phyloP scores from a whole-genome alignment of 2,329 filamentous ascomycete genomes.

The Ophiocordyceps robertsii region DNA sequence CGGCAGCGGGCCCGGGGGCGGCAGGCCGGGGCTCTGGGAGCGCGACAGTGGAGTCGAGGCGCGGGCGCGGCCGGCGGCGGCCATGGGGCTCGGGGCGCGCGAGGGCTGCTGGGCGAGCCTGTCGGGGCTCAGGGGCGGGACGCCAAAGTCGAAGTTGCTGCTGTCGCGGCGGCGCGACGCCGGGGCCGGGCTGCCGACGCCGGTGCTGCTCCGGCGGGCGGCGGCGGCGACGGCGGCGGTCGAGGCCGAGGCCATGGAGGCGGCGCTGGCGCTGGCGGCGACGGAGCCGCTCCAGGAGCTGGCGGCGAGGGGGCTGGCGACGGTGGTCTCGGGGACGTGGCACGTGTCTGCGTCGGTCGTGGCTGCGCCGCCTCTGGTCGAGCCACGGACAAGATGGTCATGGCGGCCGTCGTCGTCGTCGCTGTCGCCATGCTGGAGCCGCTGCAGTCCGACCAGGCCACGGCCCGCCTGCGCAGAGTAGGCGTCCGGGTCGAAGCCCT shows the following conservation, averaged over 20 bases:
- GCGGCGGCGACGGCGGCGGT: constrained; percentile 2
- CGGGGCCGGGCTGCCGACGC: constrained; percentile 4
- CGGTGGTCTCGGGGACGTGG: constrained; percentile 6
- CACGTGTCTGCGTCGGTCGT: constrained; percentile 5
- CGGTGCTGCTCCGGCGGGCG: not conserved
- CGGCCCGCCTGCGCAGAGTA: too few relatives aligned
- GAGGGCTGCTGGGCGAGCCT: not conserved
- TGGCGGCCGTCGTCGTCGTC: constrained; percentile 14
- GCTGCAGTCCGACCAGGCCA: too few relatives aligned
- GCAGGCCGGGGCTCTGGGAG: constrained; percentile 2
- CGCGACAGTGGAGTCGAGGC: not conserved
- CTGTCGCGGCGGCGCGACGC: not conserved
- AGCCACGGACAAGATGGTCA: constrained; percentile 24
- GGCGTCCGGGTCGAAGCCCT: constrained; percentile 27
- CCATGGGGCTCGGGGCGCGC: constrained; percentile 2
- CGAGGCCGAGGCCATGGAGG: constrained; percentile 2
- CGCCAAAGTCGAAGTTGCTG: constrained; percentile 6
- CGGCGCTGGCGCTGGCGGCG: not conserved
- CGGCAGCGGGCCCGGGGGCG: not conserved
- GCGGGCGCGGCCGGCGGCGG: not conserved
- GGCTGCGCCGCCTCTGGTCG: constrained; percentile 3
- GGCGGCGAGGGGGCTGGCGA: constrained; percentile 5
- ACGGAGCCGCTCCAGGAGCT: constrained; percentile 4
- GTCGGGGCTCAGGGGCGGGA: constrained; percentile 1
- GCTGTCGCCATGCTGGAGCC: not conserved